Evolutionary conservation across 192 early-diverging fungal species (phyloP), one percentile per base, ranked within the genome.

Genomic region (Coemansia sp.): DNA sequence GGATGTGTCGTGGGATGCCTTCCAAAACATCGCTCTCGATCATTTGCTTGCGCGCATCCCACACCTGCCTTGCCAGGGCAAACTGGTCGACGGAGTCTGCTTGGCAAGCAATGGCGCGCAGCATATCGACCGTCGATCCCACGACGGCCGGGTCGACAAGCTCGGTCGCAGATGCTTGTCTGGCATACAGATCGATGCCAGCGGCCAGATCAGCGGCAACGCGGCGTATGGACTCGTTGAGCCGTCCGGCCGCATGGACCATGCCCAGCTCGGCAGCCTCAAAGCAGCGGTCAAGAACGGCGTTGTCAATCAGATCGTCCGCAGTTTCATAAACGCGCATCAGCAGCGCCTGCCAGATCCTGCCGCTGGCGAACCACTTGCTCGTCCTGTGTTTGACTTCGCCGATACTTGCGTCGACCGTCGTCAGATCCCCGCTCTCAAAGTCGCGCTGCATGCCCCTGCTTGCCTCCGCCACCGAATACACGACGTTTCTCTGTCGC

Each of bases 191-290:
- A 29, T 30, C 28, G 30, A 49, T 16, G 32, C 29, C 35, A 18
- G 42, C 45, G 4, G 63, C 70, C 4, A 72, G 47, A 10, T 69
- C 63, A 11, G 7, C 46, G 3, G 66, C 62, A 3, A 64, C 18
- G 8, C 50, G 16, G 9, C 55, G 60, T 14, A 66, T 42, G 7
- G 69, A 61, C 29, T 62, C 75, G 48, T 72, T 72, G 9, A 78
- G 67, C 6, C 75, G 69, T 25, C 75, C 75, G 11, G 75, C 51
- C 0, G 75, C 75, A 20, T 78, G 75, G 22, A 72, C 28, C 75
- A 78, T 78, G 9, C 62, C 75, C 3, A 78, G 56, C 7, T 78
- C 75, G 1, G 70, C 69, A 23, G 72, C 67, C 51, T 78, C 75
- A 49, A 72, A 65, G 11, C 63, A 59, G n/a, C 75, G 39, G 45